A percentile compares a stretch with the other conserved stretches of the same genome.
Evolutionary conservation across 441 rosid genomes (phyloP).

Genomic region (Rhodomyrtus psidioides): DNA sequence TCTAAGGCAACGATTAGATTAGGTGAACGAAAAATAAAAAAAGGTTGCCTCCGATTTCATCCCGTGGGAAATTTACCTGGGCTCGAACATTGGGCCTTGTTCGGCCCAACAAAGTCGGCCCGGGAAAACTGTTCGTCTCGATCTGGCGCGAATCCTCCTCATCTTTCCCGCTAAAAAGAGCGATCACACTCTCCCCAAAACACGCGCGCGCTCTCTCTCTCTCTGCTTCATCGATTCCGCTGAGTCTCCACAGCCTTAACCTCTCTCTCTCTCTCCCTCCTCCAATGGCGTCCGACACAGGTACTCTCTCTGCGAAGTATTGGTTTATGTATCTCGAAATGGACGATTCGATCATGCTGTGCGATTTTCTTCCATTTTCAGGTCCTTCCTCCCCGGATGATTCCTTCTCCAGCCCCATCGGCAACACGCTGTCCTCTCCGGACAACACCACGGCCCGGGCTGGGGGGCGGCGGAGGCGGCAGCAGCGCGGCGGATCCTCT

Average conservation of each 20-base stretch:
- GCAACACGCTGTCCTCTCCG: slow-evolving; percentile 65
- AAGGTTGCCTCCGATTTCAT: not conserved
- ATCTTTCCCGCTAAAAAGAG: slow-evolving; percentile 43
- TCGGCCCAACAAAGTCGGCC: not conserved
- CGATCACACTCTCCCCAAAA: not conserved
- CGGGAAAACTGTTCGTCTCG: not conserved
- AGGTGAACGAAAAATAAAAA: not conserved
- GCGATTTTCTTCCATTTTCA: slow-evolving; percentile 3
- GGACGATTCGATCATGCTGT: not conserved
- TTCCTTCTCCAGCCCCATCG: slow-evolving; percentile 64
- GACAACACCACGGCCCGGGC: not conserved
- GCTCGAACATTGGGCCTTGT: not conserved
- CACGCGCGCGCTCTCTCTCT: not conserved
- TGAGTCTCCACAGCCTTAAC: not conserved
- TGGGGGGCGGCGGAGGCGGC: slow-evolving; percentile 11
- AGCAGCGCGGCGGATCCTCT: slow-evolving; percentile 13
- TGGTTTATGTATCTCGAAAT: not conserved
- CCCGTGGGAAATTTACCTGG: not conserved
- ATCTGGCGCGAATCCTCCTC: slow-evolving; percentile 39
- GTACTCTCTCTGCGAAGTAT: not conserved
- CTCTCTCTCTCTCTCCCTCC: not conserved
- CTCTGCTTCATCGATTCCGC: slow-evolving; percentile 1
- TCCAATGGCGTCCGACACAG: slow-evolving; percentile 69
- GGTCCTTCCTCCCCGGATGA: slow-evolving; percentile 77
- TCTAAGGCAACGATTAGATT: not conserved